Base-by-base conservation (phyloP, 2,329 filamentous ascomycete species). In the Cladosporium oxysporum region DNA sequence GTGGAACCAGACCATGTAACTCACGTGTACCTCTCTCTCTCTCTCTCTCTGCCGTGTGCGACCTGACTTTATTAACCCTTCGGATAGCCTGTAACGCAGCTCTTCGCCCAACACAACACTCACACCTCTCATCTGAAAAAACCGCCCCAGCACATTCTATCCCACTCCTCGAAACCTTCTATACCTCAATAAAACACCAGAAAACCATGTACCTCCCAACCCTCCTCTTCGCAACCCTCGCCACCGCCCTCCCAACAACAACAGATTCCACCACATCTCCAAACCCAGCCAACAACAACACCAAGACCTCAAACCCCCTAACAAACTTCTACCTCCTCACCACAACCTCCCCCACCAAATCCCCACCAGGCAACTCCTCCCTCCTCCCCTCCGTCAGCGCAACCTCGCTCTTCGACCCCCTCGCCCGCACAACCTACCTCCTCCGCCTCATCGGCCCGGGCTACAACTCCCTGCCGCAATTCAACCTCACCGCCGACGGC, bases 321-420 rank as follows among this genome's bases (percentile, higher is more conserved):
- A 71, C 70, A 44, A 69, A 75, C 64, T 79, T 80, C 74, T 73
- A 76, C 65, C 77, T 81, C 66, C 77, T 80, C n/a, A 80, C 79
- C 2, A 78, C 79, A 18, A 67, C 74, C 55, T 58, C 53, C 18
- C 49, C 71, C 5, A 78, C 78, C 18, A 67, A 74, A 49, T 14
- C 47, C 21, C 53, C 70, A 4, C 68, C 68, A 8, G 52, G 64
- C 23, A 75, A 77, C 66, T 73, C 76, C 23, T 74, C 74, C 8
- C 61, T 70, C 21, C 74, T 80, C 8, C 70, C 73, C 29, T 69
- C 74, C 62, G 78, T 80, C 31, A 76, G 73, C 35, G 77, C 78
- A 6, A 78, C 75, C 11, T 78, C 77, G 0, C 72, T 80, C 63
- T 80, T 78, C 69, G 75, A 78, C 57, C 77, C 78, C 0, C 70